Evolutionary conservation across 1,284 basidiomycete genomes (phyloP), one percentile per base, ranked within the genome.

Genomic region (Gomphus bonarii): DNA sequence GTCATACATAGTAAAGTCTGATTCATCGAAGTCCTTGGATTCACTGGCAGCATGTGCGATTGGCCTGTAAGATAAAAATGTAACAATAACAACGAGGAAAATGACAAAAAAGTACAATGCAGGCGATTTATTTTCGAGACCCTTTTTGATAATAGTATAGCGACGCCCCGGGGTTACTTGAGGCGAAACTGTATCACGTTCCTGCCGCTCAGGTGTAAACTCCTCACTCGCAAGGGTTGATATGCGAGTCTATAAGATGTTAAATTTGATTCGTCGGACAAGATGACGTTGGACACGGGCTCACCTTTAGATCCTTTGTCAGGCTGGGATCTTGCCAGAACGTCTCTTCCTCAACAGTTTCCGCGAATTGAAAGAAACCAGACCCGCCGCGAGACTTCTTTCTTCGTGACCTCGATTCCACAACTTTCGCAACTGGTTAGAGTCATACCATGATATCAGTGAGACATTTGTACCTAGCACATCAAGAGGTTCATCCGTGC

Each of bases 401-500:
- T 61, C 78, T 72, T 49, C 74, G 76, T 30, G 72, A 68, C 3
- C 74, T 70, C 33, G 53, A 50, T 68, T 89, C 85, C 57, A 87
- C 75, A 48, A 88, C 85, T 87, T 58, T 47, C n/a, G 33, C 22
- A 22, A 50, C 20, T 44, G 57, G 54, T 50, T 12, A 50, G 43
- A 59, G 31, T 52, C 18, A 43, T 11, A 35, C 25, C 38, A 38
- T 50, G 49, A 63, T 46, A 53, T 55, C 59, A 52, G 40, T 44
- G 47, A 55, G 53, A 51, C 35, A 36, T 58, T 50, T 59, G 73
- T 70, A 84, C 86, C 82, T 61, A 89, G 74, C 44, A 84, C 85
- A 69, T 89, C 86, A 46, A 88, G 72, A 35, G 86, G 85, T 65
- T 88, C 87, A 63, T 90, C 87, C 46, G 79, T 84, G 35, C 87